Base-by-base conservation (phyloP, 1,284 basidiomycete species). In the Somion occarium region DNA sequence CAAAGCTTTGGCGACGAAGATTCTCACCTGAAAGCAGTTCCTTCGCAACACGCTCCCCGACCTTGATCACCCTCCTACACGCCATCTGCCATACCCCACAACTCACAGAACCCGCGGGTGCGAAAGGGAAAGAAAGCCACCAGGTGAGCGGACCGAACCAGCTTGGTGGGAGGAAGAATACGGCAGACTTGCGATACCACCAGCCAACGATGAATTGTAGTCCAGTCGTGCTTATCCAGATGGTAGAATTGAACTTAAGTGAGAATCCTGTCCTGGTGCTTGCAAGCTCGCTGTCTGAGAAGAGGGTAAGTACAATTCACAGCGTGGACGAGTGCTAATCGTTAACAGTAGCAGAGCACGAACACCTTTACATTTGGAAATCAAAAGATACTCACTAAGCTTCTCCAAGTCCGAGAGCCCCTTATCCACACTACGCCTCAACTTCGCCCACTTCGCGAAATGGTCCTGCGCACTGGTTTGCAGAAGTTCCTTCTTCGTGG, bases 391-490 rank as follows among this genome's bases (percentile, higher is more conserved):
- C 90, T 70, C 68, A 93, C 91, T 98, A 57, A 91, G 76, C 68
- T 86, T 88, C 72, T 99, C 96, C n/a, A 99, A 76, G 46, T 98
- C 93, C 25, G 83, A 81, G n/a, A 97, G 68, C 3, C 88, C 89
- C 70, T 97, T 98, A 72, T 99, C 97, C 27, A 98, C 84, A 59
- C 82, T 91, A 56, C 97, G 73, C 61, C 91, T 75, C 61, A 99
- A 72, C 73, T 94, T 96, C 42, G 96, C 96, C 97, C 97, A 99
- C 72, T 94, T 98, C 15, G 95, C 91, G 68, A 99, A 99, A 66
- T 99, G 90, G 65, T 98, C 96, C 67, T 99, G 96, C 12, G 93
- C 91, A 61, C 90, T 93, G 25, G 95, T 99, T 63, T 86, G 83
- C 53, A 88, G 71, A 7, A 99, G 80, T 66, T 98, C 91, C 37